These are phyloP conservation scores for Mimosa bimucronata DNA, from an alignment of 306 rosid genomes.

Conservation along the genomic window DNA sequence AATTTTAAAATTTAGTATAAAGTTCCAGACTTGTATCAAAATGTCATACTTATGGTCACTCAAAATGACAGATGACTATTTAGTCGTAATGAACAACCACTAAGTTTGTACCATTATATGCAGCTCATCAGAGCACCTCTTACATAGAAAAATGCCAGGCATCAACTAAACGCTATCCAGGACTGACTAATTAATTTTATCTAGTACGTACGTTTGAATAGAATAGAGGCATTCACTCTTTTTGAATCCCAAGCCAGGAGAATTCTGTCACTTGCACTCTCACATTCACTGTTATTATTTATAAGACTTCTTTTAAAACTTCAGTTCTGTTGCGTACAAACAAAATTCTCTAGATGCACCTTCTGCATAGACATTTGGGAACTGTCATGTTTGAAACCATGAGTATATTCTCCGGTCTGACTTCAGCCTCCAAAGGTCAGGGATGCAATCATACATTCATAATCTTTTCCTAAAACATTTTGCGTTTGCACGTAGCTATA, in stretches of 20 bases:
- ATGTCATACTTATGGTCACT: neutral
- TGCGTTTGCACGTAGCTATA: neutral
- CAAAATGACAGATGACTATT: neutral
- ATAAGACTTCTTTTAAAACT: neutral
- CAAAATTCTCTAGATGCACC: neutral
- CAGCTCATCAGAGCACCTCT: neutral
- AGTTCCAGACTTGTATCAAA: constrained; percentile 2
- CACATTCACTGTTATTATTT: neutral
- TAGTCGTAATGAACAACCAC: neutral
- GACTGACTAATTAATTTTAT: neutral
- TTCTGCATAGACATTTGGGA: neutral
- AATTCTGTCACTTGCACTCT: neutral
- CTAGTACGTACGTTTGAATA: neutral
- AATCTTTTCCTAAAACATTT: neutral
- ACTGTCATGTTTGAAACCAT: neutral
- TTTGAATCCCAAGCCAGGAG: neutral
- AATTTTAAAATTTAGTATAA: neutral
- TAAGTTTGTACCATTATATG: neutral
- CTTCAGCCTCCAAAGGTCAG: constrained; percentile 1
- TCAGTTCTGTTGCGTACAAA: neutral
- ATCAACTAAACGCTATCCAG: too few species aligned
- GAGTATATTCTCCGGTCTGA: neutral
- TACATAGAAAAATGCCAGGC: neutral
- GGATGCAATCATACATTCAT: neutral
- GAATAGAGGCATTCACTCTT: neutral